Conservation (phyloP, 257 asterid species). For the Paraleonurus japonicus region DNA sequence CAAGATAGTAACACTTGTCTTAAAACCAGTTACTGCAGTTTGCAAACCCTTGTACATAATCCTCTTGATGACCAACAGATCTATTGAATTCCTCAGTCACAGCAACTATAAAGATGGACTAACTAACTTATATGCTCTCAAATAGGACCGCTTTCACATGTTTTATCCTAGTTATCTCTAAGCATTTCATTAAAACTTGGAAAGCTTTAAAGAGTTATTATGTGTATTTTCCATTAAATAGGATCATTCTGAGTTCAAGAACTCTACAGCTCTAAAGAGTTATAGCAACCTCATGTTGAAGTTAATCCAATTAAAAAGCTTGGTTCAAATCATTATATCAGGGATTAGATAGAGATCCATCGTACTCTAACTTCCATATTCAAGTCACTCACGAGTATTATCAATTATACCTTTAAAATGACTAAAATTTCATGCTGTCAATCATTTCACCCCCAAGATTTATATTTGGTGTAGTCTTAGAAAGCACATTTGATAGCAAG, state of each 20-base stretch:
- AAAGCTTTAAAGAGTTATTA: background rate
- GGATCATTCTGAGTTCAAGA: background rate
- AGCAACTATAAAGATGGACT: background rate
- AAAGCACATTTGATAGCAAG: background rate
- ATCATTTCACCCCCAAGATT: background rate
- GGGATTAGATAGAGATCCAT: background rate
- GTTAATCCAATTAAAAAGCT: too few species aligned
- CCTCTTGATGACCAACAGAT: background rate
- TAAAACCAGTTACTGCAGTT: background rate
- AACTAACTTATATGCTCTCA: background rate
- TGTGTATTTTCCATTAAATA: background rate
- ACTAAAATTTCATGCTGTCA: background rate
- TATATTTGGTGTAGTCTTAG: background rate
- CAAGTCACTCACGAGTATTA: background rate
- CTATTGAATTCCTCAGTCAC: background rate
- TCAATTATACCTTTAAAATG: background rate
- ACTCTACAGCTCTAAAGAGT: background rate
- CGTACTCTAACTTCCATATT: background rate
- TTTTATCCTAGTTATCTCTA: background rate
- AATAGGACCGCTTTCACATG: background rate
- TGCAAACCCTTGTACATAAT: background rate
- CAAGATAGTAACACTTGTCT: too few species aligned
- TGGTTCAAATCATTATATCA: background rate
- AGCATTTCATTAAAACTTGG: background rate
- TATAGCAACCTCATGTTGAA: background rate